Percentiles rank a stretch among this genome's conserved stretches.
Conservation (phyloP, 1,139 yeast species). For the Nadsonia commutata region DNA sequence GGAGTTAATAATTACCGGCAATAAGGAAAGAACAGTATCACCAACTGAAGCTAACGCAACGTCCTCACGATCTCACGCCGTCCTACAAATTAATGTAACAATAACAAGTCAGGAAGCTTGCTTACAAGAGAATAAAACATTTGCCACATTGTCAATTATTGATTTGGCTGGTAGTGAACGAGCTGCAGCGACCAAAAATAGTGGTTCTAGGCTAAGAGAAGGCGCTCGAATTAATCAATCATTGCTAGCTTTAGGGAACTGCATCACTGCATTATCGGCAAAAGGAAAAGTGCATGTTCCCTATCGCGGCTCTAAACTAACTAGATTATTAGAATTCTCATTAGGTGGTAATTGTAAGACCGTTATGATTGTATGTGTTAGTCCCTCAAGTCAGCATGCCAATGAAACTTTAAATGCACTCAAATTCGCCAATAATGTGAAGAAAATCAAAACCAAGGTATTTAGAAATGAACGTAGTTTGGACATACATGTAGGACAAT, state of each 20-base stretch:
- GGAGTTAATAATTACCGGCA: slow-evolving; percentile 63
- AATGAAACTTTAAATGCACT: slow-evolving; percentile 86
- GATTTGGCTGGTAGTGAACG: slow-evolving; percentile 93
- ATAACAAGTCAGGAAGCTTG: slow-evolving; percentile 52
- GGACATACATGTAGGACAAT: slow-evolving; percentile 78
- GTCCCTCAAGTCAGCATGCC: slow-evolving; percentile 74
- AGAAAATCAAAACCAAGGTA: slow-evolving; percentile 73
- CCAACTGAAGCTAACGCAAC: slow-evolving; percentile 87
- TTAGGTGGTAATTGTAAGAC: slow-evolving; percentile 93
- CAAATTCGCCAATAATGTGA: slow-evolving; percentile 83
- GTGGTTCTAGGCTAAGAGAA: slow-evolving; percentile 67
- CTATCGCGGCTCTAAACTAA: slow-evolving; percentile 76
- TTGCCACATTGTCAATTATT: slow-evolving; percentile 71
- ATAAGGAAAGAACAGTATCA: slow-evolving; percentile 61
- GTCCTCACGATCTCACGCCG: slow-evolving; percentile 88
- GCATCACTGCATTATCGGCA: slow-evolving; percentile 77
- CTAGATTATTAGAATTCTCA: slow-evolving; percentile 72
- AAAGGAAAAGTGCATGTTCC: slow-evolving; percentile 64
- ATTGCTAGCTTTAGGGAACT: slow-evolving; percentile 76
- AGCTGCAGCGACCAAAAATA: slow-evolving; percentile 75
- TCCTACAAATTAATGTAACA: slow-evolving; percentile 61
- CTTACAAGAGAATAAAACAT: slow-evolving; percentile 50
- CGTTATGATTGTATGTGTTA: slow-evolving; percentile 86
- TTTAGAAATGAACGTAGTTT: slow-evolving; percentile 61
- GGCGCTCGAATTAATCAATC: slow-evolving; percentile 91